A percentile compares a stretch with the other conserved stretches of the same genome.
Conservation (phyloP, 495 filamentous ascomycete genomes). For the Antarctomyces pellizariae region DNA sequence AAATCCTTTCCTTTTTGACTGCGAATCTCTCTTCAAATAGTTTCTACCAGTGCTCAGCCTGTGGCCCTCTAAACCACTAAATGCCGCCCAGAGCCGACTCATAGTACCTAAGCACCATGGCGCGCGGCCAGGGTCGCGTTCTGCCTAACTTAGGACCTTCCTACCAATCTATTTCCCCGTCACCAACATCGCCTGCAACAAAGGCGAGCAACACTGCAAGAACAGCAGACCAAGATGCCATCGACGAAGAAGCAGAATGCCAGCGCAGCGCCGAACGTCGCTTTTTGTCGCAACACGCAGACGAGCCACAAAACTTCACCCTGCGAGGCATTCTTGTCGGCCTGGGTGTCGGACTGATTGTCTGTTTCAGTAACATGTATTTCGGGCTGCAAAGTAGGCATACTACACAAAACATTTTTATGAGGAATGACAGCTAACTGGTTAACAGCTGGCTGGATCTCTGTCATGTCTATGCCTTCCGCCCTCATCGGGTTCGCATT, state of each 20-base stretch:
- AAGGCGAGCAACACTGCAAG: too few species aligned
- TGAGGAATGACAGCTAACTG: slow-evolving; percentile 14
- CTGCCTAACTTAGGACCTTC: too few species aligned
- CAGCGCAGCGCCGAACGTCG: slow-evolving; percentile 1
- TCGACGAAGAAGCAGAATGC: slow-evolving; percentile 12
- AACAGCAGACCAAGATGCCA: too few species aligned
- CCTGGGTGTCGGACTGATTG: slow-evolving; percentile 61
- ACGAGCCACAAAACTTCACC: slow-evolving; percentile 48
- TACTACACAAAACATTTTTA: background rate
- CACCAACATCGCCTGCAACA: too few species aligned
- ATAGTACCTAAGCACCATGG: too few species aligned
- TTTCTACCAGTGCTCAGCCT: too few species aligned
- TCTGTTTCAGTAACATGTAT: slow-evolving; percentile 92
- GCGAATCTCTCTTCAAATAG: too few species aligned
- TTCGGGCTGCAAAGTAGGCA: slow-evolving; percentile 84
- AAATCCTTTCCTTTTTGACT: too few species aligned
- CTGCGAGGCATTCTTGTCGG: slow-evolving; percentile 58
- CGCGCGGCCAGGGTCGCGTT: too few species aligned
- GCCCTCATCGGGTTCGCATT: slow-evolving; percentile 90
- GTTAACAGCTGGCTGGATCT: slow-evolving; percentile 52
- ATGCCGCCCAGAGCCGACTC: too few species aligned
- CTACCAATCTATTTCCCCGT: too few species aligned
- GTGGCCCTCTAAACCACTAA: too few species aligned
- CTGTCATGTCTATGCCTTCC: slow-evolving; percentile 91
- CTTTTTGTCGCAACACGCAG: slow-evolving; percentile 3